phyloP scores from a whole-genome alignment of 1,139 yeast genomes.

The Tardiomyces blankii region DNA sequence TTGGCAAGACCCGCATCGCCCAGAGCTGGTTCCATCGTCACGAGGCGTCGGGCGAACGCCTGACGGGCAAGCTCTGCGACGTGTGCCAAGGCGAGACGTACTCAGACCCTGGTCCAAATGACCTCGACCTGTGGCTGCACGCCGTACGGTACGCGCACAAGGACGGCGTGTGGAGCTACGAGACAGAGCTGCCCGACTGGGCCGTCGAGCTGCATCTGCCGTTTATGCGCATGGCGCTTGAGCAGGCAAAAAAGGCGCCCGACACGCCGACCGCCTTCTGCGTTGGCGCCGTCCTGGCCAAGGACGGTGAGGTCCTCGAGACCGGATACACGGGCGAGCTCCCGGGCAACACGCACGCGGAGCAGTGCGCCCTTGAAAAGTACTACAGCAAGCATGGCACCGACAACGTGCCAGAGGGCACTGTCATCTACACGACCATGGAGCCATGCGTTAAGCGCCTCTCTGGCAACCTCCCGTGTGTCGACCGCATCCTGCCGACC shows the following conservation, averaged over 20 bases:
- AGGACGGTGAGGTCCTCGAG: constrained; percentile 51
- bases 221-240: constrained; percentile 53
- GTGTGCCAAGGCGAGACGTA: constrained; percentile 65
- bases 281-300: constrained; percentile 83
- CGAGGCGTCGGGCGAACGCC: constrained; percentile 41
- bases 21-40: constrained; percentile 51
- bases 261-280: constrained; percentile 82
- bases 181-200: constrained; percentile 82
- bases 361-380: constrained; percentile 85
- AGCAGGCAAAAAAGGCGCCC: constrained; percentile 70
- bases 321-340: constrained; percentile 87
- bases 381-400: constrained; percentile 36
- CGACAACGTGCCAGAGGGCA: constrained; percentile 53
- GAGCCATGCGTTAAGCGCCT: constrained; percentile 89
- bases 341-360: constrained; percentile 96
- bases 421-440: constrained; percentile 90
- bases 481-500: constrained; percentile 55
- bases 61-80: constrained; percentile 47
- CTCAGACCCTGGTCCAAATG: constrained; percentile 82
- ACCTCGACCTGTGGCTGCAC: constrained; percentile 80
- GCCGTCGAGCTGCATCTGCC: constrained; percentile 49
- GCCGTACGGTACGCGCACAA: constrained; percentile 52
- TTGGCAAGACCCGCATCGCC: constrained; percentile 62
- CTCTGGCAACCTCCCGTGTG: constrained; percentile 87
- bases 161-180: constrained; percentile 58